Base-by-base conservation (phyloP, 202 grass and related monocot species). In the Schoenoplectus triqueter region DNA sequence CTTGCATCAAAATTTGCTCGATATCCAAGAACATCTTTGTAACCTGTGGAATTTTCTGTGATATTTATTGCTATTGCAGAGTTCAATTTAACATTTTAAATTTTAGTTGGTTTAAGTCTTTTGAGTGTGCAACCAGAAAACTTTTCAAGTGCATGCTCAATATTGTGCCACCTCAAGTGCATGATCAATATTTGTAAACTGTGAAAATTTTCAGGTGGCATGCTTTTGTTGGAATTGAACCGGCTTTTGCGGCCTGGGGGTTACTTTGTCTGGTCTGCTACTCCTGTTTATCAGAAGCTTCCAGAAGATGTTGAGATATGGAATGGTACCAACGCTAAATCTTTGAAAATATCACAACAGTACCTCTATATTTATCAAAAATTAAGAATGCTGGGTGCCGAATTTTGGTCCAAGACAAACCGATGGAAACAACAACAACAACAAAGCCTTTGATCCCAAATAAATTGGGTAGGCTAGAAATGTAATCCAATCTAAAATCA, bases 241-340 rank as follows among this genome's bases (percentile, higher is more conserved):
- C 90, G 97, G 55, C 78, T 99, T 73, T 51, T 99, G 84, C 91
- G 97, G 39, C 93, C 93, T 78, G 93, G 97, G 90, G 97, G 97
- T 87, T 96, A 99, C 89, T 99, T 99, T 18, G 82, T 99, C 21
- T 96, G 97, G 97, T 99, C 93, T 79, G 97, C 93, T 69, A 99
- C 97, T 77, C 97, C 97, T 81, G 93, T 99, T 84, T 99, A 99
- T 82, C 93, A 90, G 78, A 92, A 88, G 49, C 87, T 94, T 48
- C 61, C 93, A 40, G 97, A 92, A 88, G 93, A 99, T 88, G 90
- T 94, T 44, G 90, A 88, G 72, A 96, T 99, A 80, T 99, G 93
- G 97, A 84, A 90, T 81, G 97, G 97, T 99, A 99, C 18, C 83
- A 79, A 31, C 71, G 7, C 39, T 83, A 56, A 50, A 41, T 52